Conservation (phyloP, 805 yeast genomes). For the Yarrowia hollandica region DNA sequence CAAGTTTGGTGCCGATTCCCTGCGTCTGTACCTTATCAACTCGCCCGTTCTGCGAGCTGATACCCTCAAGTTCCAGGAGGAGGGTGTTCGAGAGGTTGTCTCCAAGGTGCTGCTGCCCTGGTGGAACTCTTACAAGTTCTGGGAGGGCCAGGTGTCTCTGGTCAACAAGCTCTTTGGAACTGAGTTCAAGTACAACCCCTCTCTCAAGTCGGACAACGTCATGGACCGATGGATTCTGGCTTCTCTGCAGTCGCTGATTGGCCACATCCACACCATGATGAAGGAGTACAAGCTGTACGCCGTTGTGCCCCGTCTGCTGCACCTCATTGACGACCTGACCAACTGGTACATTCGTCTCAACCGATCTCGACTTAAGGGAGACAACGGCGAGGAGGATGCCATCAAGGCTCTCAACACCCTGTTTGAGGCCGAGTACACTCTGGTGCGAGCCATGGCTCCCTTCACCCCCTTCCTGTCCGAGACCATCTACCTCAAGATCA, state of each 20-base stretch:
- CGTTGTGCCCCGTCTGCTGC: conserved; percentile 89
- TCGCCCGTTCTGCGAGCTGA: conserved; percentile 98
- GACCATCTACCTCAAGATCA: conserved; percentile 76
- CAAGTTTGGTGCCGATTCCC: conserved; percentile 96
- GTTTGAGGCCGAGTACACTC: conserved; percentile 83
- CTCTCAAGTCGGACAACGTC: conserved; percentile 70
- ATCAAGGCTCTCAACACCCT: conserved; percentile 84
- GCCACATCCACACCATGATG: conserved; percentile 89
- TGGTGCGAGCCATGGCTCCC: conserved; percentile 97
- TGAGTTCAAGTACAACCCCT: conserved; percentile 72
- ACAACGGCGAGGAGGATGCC: conserved; percentile 81
- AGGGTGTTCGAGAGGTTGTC: conserved; percentile 97
- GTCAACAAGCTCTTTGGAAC: conserved; percentile 70
- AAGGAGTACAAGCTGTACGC: conserved; percentile 84
- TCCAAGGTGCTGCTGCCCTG: conserved; percentile 95
- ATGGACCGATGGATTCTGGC: conserved; percentile 98
- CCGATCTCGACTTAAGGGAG: conserved; percentile 97
- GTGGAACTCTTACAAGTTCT: conserved; percentile 97
- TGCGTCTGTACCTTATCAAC: conserved; percentile 91
- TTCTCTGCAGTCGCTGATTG: conserved; percentile 87
- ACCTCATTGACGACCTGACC: conserved; percentile 89
- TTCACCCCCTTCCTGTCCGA: conserved; percentile 97
- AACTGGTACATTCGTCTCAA: conserved; percentile 99
- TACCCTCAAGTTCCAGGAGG: conserved; percentile 94
- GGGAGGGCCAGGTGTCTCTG: conserved; percentile 88